Evolutionary conservation across 176 grass and related monocot species (phyloP).

Genomic region (Bothriochloa decipiens): DNA sequence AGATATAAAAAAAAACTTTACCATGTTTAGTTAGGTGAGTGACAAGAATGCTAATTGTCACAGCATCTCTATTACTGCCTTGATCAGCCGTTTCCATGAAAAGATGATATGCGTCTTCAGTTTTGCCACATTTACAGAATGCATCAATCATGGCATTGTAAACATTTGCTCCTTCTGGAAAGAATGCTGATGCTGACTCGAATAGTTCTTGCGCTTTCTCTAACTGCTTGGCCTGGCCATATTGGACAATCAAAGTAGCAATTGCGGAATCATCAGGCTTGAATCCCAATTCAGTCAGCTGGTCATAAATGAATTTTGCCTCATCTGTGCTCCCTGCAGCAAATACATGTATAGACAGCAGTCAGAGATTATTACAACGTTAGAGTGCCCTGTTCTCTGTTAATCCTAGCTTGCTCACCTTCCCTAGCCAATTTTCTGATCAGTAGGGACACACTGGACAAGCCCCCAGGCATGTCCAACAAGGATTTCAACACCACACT

Average conservation of each 20-base stretch:
- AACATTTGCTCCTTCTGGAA: constrained; percentile 42
- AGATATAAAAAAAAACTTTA: constrained; percentile 24
- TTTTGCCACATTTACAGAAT: constrained; percentile 69
- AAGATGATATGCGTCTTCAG: constrained; percentile 58
- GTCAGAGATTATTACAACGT: constrained; percentile 18
- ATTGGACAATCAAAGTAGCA: constrained; percentile 77
- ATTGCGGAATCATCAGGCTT: constrained; percentile 66
- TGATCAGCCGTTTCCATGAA: constrained; percentile 54
- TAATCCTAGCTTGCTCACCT: constrained; percentile 55
- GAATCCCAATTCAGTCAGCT: constrained; percentile 55
- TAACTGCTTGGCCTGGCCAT: constrained; percentile 69
- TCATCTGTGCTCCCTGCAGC: constrained; percentile 59
- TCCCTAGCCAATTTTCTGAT: constrained; percentile 75
- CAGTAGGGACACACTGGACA: constrained; percentile 58
- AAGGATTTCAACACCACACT: constrained; percentile 47
- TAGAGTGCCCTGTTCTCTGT: constrained; percentile 20
- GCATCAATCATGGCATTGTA: constrained; percentile 80
- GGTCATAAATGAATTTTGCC: constrained; percentile 62
- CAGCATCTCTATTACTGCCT: constrained; percentile 55
- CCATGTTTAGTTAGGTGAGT: constrained; percentile 73
- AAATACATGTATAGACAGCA: constrained; percentile 46
- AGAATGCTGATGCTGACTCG: constrained; percentile 38
- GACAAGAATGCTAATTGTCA: constrained; percentile 88
- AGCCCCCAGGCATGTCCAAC: constrained; percentile 53
- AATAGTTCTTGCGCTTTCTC: constrained; percentile 61